Conservation (phyloP, 345 rosid species). For the Boechera retrofracta region DNA sequence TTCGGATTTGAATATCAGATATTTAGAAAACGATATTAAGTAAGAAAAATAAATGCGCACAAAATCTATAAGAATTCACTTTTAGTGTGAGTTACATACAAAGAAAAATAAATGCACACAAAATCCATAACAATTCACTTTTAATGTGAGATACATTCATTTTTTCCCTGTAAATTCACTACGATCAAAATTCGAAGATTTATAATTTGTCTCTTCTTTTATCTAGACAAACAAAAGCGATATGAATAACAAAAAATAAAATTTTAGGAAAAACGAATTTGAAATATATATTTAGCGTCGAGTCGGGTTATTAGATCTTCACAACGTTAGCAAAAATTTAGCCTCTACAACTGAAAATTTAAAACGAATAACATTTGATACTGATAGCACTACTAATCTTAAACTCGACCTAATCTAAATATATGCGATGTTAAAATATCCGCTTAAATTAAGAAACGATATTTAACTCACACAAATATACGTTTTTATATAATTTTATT, state of each 20-base stretch:
- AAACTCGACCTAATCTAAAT: not conserved
- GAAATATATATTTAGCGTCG: not conserved
- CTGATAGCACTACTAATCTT: not conserved
- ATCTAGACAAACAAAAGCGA: not conserved
- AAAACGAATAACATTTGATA: not conserved
- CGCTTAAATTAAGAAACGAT: not conserved
- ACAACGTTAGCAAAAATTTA: not conserved
- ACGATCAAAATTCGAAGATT: not conserved
- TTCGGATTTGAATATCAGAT: not conserved
- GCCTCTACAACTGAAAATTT: not conserved
- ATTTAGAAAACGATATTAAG: not conserved
- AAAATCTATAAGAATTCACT: too few relatives aligned
- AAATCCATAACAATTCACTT: too few relatives aligned
- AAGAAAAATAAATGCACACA: too few relatives aligned
- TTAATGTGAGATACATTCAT: too few relatives aligned
- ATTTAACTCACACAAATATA: not conserved
- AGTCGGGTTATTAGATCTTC: not conserved
- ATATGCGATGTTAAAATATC: not conserved
- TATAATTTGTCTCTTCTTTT: not conserved
- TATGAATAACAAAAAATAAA: not conserved
- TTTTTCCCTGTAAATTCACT: not conserved
- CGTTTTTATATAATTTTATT: not conserved
- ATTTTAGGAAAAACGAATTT: not conserved
- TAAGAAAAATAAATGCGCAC: not conserved
- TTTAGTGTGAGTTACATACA: too few relatives aligned